phyloP scores from a whole-genome alignment of 2,329 filamentous ascomycete genomes.

The Beauveria sp. region DNA sequence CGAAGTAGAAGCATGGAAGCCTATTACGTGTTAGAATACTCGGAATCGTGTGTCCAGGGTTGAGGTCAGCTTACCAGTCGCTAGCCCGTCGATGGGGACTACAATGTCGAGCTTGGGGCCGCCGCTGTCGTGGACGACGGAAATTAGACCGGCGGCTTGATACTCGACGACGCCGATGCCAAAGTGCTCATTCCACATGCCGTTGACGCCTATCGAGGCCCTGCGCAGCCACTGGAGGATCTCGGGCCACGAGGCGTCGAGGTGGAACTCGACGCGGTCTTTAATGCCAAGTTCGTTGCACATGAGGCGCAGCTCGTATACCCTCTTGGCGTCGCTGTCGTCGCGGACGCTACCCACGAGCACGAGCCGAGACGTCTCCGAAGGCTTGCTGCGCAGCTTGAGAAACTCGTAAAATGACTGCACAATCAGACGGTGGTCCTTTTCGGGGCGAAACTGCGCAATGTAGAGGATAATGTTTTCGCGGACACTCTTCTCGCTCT shows the following conservation, averaged over 20 bases:
- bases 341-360: conserved; percentile 91
- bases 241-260: conserved; percentile 82
- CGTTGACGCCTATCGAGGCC: conserved; percentile 83
- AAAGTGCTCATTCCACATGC: conserved; percentile 99
- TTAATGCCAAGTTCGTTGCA: conserved; percentile 82
- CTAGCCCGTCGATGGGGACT: conserved; percentile 65
- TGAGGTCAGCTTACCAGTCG: conserved; percentile 53
- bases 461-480: conserved; percentile 79
- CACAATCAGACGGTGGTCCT: conserved; percentile 85
- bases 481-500: conserved; percentile 57
- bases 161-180: conserved; percentile 98
- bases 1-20: conserved; percentile 69
- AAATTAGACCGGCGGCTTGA: conserved; percentile 86
- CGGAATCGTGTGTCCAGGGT: neutral
- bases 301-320: conserved; percentile 81
- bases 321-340: conserved; percentile 67
- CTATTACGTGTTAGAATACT: neutral
- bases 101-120: conserved; percentile 94
- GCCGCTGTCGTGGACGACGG: conserved; percentile 87
- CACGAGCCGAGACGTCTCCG: conserved; percentile 58
- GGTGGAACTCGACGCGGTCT: conserved; percentile 77
- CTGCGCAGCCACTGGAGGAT: conserved; percentile 72
- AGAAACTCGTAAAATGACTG: conserved; percentile 76
- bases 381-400: conserved; percentile 42
- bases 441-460: conserved; percentile 94